Base-by-base conservation (phyloP, 2,329 filamentous ascomycete genomes). In the Camptophora hylomeconis region DNA sequence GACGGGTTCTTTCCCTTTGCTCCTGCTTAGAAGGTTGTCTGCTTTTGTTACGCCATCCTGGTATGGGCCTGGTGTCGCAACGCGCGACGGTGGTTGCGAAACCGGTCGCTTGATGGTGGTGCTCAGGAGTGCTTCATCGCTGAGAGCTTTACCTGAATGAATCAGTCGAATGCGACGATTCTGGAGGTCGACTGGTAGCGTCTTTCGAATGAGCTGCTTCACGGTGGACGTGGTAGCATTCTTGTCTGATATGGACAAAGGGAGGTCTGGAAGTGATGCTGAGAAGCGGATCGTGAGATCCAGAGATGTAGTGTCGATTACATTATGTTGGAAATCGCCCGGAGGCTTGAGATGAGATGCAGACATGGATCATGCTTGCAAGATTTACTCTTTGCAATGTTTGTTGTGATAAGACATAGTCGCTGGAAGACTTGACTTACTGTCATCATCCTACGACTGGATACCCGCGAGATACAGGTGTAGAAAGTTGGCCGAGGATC, bases 241-340 rank as follows among this genome's bases (percentile, higher is more conserved):
- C 26, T 64, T 54, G 0, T 86, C 81, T 26, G 72, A 54, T 47
- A 95, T 72, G 46, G 82, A 74, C 36, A 95, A 69, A 21, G 77
- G 69, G 20, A 94, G 69, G 52, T 95, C 89, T 10, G 83, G 77
- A 33, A 87, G 69, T 1, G 82, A 75, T 36, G 77, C 75, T 30
- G 83, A 83, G 68, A 98, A 95, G 53, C 87, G 84, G 52, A 95
- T 76, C 20, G 81, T 87, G 24, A 95, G n/a, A n/a, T n/a, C n/a
- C n/a, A n/a, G n/a, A n/a, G n/a, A n/a, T n/a, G n/a, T n/a, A n/a
- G n/a, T n/a, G n/a, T n/a, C n/a, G n/a, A n/a, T n/a, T n/a, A n/a
- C n/a, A n/a, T n/a, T n/a, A n/a, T n/a, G n/a, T n/a, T n/a, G n/a
- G n/a, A n/a, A n/a, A n/a, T n/a, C n/a, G n/a, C n/a, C n/a, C n/a